A percentile compares a stretch with the other conserved stretches of the same genome.
Evolutionary conservation across 805 yeast species (phyloP).

Genomic region (Scheffersomyces spartinae): DNA sequence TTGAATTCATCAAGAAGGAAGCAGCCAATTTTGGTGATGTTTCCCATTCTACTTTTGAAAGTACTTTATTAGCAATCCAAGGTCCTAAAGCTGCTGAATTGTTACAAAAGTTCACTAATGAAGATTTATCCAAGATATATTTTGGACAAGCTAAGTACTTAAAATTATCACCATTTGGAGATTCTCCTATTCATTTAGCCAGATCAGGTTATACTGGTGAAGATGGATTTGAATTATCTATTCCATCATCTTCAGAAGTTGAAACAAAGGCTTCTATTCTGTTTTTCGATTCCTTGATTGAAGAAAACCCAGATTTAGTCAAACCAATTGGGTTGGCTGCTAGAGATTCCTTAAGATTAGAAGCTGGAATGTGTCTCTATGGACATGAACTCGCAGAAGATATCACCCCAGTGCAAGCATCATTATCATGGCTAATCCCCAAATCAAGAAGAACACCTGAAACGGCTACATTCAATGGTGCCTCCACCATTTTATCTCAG

Average conservation of each 20-base stretch:
- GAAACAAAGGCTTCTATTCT: slow-evolving; percentile 36
- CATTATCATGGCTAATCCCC: slow-evolving; percentile 82
- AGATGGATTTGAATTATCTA: slow-evolving; percentile 91
- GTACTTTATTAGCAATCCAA: slow-evolving; percentile 80
- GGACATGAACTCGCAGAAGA: slow-evolving; percentile 81
- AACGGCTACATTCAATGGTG: slow-evolving; percentile 60
- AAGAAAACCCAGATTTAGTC: slow-evolving; percentile 40
- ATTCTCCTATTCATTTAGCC: slow-evolving; percentile 57
- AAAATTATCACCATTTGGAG: slow-evolving; percentile 28
- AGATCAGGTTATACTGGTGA: slow-evolving; percentile 98
- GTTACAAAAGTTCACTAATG: slow-evolving; percentile 50
- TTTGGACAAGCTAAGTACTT: slow-evolving; percentile 63
- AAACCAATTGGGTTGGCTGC: slow-evolving; percentile 97
- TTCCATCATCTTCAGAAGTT: slow-evolving; percentile 37
- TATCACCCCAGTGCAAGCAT: slow-evolving; percentile 80
- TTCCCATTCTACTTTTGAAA: slow-evolving; percentile 40
- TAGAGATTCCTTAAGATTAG: slow-evolving; percentile 86
- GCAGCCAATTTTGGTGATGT: slow-evolving; percentile 27
- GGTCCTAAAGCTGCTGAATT: slow-evolving; percentile 77
- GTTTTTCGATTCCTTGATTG: slow-evolving; percentile 51
- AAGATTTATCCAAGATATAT: slow-evolving; percentile 46
- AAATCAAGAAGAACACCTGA: slow-evolving; percentile 54
- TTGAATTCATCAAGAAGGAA: slow-evolving; percentile 48
- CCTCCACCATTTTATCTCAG: slow-evolving; percentile 56
- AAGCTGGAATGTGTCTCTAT: slow-evolving; percentile 97